Evolutionary conservation across 768 basidiomycete genomes (phyloP), one percentile per base, ranked within the genome.

Genomic region (Tulasnella sp.): DNA sequence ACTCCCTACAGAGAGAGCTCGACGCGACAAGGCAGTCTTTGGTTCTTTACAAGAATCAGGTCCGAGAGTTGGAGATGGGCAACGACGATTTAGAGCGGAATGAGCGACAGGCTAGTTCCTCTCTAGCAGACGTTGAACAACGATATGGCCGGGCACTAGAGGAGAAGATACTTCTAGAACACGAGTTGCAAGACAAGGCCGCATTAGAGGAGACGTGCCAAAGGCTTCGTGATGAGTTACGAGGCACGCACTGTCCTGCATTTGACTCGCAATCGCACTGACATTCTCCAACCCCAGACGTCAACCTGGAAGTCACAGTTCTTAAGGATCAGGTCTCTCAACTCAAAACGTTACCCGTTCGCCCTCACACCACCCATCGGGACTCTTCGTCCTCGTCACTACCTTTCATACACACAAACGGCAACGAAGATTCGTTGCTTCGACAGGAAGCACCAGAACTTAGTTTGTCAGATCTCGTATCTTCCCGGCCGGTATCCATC

Each of bases 41-140:
- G 63, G 85, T 85, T 67, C 75, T 75, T 51, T 70, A 80, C 62
- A 87, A 87, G 71, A 73, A 85, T 21, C 83, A 86, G 67, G 73
- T 92, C 17, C 80, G 88, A 21, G 90, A 97, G 70, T 75, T 96
- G 29, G 94, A 98, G 72, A 87, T 98, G 82, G 94, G 94, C 49
- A 97, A 96, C 67, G 96, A 99, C 67, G 93, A 98, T 72, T 76
- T 99, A 60, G 96, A 98, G 69, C 79, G 92, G 63, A 93, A 87
- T 70, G 94, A 97, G 68, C 81, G 96, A 70, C 73, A 62, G 53
- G 85, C 88, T 43, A 80, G 85, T 8, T 89, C 85, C 50, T 87
- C 80, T 65, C 72, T 93, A 65, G 86, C 85, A 3, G 87, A 88
- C 68, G 76, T 90, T 66, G 92, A 96, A 72, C 75, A 80, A 65